Conservation (phyloP, 495 filamentous ascomycete species). For the Xylaria bambusicola region DNA sequence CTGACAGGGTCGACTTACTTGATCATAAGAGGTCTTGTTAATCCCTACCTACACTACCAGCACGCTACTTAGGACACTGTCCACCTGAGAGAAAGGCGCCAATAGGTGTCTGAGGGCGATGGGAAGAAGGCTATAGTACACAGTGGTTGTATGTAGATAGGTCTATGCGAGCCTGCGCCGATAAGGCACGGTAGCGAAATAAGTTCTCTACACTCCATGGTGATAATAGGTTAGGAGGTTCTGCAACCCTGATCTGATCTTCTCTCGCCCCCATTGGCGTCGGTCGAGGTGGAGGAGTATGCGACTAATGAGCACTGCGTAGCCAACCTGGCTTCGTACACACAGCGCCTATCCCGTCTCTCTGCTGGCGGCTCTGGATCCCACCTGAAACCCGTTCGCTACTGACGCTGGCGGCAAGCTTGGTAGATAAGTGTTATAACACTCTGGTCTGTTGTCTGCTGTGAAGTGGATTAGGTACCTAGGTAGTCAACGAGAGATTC, state of each 20-base stretch:
- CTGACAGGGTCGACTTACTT: slow-evolving; percentile 13
- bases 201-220: background rate
- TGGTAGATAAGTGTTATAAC: background rate
- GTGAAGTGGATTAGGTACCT: too few species aligned
- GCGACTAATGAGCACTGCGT: background rate
- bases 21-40: slow-evolving; percentile 14
- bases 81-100: background rate
- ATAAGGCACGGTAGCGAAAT: slow-evolving; percentile 8
- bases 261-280: background rate
- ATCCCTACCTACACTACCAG: slow-evolving; percentile 1
- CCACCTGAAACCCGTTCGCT: background rate
- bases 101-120: background rate
- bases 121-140: too few species aligned
- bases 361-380: background rate
- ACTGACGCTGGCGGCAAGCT: background rate
- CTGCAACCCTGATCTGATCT: slow-evolving; percentile 2
- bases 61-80: too few species aligned
- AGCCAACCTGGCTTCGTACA: background rate
- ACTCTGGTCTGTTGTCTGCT: too few species aligned
- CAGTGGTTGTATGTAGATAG: too few species aligned
- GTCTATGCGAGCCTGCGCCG: slow-evolving; percentile 16
- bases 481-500: too few species aligned
- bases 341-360: background rate
- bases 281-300: background rate
- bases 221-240: background rate